Evolutionary conservation across 2,329 filamentous ascomycete genomes (phyloP).

Genomic region (Colletotrichum sojae): DNA sequence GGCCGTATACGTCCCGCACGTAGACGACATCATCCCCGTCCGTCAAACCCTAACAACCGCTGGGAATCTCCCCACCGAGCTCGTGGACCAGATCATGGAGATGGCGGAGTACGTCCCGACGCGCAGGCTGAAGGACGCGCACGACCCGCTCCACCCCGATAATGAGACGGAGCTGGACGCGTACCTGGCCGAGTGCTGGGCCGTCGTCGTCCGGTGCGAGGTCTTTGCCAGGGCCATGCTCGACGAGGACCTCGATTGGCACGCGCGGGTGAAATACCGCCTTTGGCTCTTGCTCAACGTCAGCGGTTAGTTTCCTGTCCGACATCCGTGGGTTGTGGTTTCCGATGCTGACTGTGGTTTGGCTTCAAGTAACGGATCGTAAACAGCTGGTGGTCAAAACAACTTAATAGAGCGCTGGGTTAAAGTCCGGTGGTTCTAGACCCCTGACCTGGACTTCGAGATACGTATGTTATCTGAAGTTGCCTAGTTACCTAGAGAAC

Average conservation of each 20-base stretch:
- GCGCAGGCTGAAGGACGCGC: constrained; percentile 34
- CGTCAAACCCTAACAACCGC: background rate
- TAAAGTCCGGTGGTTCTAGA: too few relatives aligned
- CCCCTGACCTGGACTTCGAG: too few relatives aligned
- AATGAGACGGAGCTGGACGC: constrained; percentile 45
- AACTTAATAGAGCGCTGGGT: too few relatives aligned
- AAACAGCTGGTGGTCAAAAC: too few relatives aligned
- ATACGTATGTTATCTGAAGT: too few relatives aligned
- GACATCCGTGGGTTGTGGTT: background rate
- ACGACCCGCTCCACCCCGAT: constrained; percentile 42
- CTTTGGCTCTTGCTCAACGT: background rate
- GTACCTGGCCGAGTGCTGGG: constrained; percentile 49
- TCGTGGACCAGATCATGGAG: constrained; percentile 38
- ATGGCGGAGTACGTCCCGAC: constrained; percentile 30
- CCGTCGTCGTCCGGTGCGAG: constrained; percentile 45
- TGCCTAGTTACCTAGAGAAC: too few relatives aligned
- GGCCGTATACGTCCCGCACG: constrained; percentile 6
- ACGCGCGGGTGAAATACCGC: background rate
- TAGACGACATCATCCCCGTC: constrained; percentile 23
- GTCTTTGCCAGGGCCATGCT: constrained; percentile 22
- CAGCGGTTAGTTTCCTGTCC: background rate
- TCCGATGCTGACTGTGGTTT: background rate
- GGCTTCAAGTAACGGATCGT: too few relatives aligned
- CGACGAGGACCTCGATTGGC: background rate
- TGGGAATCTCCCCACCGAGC: constrained; percentile 40